Conservation (phyloP, 1,139 yeast species). For the Lodderomyces margitis region DNA sequence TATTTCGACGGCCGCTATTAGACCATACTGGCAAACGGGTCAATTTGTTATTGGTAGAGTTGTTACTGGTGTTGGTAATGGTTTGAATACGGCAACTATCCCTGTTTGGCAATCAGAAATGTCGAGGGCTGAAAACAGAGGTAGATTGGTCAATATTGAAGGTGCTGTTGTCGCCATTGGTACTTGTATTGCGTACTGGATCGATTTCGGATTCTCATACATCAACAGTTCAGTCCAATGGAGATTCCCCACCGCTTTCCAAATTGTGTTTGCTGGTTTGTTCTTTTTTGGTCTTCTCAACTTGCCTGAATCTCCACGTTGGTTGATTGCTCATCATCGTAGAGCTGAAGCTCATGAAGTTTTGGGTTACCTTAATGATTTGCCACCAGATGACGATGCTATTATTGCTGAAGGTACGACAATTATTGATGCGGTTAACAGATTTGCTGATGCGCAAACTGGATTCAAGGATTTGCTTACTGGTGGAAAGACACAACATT, state of each 20-base stretch:
- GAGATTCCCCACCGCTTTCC: constrained; percentile 49
- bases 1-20: constrained; percentile 56
- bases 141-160: constrained; percentile 65
- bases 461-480: constrained; percentile 51
- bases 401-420: constrained; percentile 42
- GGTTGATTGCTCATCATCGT: constrained; percentile 57
- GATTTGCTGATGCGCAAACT: constrained; percentile 35
- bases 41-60: constrained; percentile 75
- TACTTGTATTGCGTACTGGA: constrained; percentile 71
- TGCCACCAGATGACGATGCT: constrained; percentile 41
- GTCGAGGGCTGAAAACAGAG: constrained; percentile 72
- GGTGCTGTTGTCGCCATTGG: constrained; percentile 73
- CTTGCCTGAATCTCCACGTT: constrained; percentile 73
- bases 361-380: constrained; percentile 39
- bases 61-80: constrained; percentile 74
- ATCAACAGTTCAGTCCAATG: constrained; percentile 50
- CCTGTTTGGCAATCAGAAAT: constrained; percentile 83
- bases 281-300: constrained; percentile 34
- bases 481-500: constrained; percentile 57
- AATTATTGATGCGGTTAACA: constrained; percentile 41
- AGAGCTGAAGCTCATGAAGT: constrained; percentile 46
- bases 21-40: constrained; percentile 48
- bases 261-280: constrained; percentile 37
- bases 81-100: constrained; percentile 73
- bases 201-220: constrained; percentile 68